Conservation (phyloP, 495 filamentous ascomycete species). For the Cairneyella variabilis region DNA sequence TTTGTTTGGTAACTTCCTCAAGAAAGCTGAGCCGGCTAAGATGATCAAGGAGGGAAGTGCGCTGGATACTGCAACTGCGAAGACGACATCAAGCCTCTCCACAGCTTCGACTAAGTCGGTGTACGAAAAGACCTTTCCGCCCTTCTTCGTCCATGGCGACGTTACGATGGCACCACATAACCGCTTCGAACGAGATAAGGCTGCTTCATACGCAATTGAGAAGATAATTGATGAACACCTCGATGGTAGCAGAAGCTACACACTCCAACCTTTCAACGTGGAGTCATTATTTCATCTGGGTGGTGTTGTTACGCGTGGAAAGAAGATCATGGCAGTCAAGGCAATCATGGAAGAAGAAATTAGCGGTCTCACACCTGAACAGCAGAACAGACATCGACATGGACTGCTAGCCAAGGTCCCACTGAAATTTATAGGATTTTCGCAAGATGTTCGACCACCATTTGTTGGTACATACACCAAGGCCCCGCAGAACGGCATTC, state of each 20-base stretch:
- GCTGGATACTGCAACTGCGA: constrained; percentile 5
- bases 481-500: constrained; percentile 43
- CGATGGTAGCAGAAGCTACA: constrained; percentile 30
- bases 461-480: constrained; percentile 83
- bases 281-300: constrained; percentile 56
- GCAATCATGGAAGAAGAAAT: constrained; percentile 56
- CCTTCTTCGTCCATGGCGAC: constrained; percentile 70
- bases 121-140: constrained; percentile 72
- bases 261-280: constrained; percentile 43
- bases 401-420: constrained; percentile 59
- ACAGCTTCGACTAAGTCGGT: no score
- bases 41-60: constrained; percentile 21
- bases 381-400: constrained; percentile 29
- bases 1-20: constrained; percentile 50
- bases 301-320: constrained; percentile 47
- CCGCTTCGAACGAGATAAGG: constrained; percentile 49
- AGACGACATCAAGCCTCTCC: constrained; percentile 41
- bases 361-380: constrained; percentile 36
- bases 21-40: constrained; percentile 29
- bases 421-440: constrained; percentile 77
- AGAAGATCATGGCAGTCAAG: constrained; percentile 49
- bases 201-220: constrained; percentile 50
- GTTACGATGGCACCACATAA: constrained; percentile 53
- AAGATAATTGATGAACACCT: constrained; percentile 42
- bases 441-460: constrained; percentile 83